Evolutionary conservation across 2,329 filamentous ascomycete genomes (phyloP).

Genomic region (Setomelanomma holmii): DNA sequence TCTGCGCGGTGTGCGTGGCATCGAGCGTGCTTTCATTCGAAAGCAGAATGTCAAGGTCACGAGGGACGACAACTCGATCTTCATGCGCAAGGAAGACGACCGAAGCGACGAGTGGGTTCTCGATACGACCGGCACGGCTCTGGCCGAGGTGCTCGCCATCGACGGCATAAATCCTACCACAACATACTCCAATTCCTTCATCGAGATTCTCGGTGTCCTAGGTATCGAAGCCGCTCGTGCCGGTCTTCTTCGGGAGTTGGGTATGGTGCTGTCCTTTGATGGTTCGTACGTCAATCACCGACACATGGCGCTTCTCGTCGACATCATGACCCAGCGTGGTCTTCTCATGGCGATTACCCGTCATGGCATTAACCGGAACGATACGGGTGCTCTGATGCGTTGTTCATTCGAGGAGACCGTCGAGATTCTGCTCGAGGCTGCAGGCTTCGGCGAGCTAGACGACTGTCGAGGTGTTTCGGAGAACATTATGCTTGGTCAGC

Average conservation of each 20-base stretch:
- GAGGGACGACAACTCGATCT: conserved; percentile 76
- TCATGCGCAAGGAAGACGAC: conserved; percentile 75
- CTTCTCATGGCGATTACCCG: conserved; percentile 95
- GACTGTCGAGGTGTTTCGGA: conserved; percentile 98
- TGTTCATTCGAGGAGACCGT: conserved; percentile 99
- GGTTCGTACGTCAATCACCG: conserved; percentile 99
- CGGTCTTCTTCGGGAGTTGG: conserved; percentile 86
- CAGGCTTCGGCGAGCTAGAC: conserved; percentile 91
- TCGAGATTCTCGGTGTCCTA: conserved; percentile 92
- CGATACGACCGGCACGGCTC: conserved; percentile 88
- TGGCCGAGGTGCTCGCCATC: conserved; percentile 83
- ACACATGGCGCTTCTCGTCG: conserved; percentile 91
- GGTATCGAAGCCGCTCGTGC: conserved; percentile 94
- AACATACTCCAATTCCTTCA: conserved; percentile 94
- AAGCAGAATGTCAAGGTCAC: conserved; percentile 52
- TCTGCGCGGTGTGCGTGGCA: conserved; percentile 85
- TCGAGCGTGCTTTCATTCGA: conserved; percentile 93
- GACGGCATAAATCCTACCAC: conserved; percentile 85
- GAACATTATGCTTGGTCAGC: conserved; percentile 97
- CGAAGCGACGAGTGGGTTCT: conserved; percentile 92
- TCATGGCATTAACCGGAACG: conserved; percentile 97
- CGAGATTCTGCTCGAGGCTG: conserved; percentile 95
- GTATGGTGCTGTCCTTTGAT: conserved; percentile 93
- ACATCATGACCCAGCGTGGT: conserved; percentile 97
- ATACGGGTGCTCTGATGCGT: conserved; percentile 97